Conservation (phyloP, 345 rosid genomes). For the Populus davidiana region DNA sequence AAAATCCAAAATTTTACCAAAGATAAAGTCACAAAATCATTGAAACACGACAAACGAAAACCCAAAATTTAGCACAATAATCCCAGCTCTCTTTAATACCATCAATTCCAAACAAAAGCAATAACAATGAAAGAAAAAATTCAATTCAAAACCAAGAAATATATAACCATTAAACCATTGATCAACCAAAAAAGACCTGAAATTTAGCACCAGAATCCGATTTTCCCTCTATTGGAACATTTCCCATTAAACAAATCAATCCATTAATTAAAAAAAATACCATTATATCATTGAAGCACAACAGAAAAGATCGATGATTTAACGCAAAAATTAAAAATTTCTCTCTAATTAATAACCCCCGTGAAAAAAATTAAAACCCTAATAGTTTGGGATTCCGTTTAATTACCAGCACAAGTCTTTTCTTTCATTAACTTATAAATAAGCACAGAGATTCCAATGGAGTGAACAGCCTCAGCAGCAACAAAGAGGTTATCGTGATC, state of each 20-base stretch:
- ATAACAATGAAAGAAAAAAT: neutral
- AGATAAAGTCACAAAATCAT: neutral
- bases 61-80: neutral
- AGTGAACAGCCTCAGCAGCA: constrained; percentile 97
- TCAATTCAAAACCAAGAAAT: neutral
- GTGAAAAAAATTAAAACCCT: neutral
- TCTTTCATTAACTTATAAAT: constrained; percentile 95
- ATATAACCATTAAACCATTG: neutral
- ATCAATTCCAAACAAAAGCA: neutral
- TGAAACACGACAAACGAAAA: neutral
- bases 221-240: neutral
- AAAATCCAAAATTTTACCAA: neutral
- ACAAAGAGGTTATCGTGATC: constrained; percentile 99
- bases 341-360: neutral
- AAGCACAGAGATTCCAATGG: constrained; percentile 87
- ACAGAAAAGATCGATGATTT: neutral
- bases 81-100: neutral
- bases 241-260: neutral
- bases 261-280: neutral
- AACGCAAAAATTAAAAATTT: neutral
- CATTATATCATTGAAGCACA: neutral
- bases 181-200: neutral
- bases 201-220: neutral
- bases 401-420: constrained; percentile 89
- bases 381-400: neutral